Base-by-base conservation (phyloP, 306 rosid genomes). In the Inga oerstediana region DNA sequence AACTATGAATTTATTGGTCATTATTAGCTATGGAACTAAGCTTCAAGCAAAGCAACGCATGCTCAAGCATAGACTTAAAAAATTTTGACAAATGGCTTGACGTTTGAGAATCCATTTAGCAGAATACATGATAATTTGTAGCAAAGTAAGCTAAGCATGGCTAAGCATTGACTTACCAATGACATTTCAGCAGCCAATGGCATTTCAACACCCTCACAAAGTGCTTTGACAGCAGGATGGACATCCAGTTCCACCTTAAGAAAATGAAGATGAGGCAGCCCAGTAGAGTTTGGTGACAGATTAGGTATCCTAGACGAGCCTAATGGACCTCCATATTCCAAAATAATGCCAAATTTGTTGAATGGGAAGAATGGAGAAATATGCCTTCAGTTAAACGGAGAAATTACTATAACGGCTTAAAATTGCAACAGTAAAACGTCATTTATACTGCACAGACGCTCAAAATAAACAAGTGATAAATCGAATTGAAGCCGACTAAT, bases 291-390 rank as follows among this genome's bases (percentile, higher is more conserved):
- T 82, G 88, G 35, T 24, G 77, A 67, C 75, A 84, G 82, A 67
- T 85, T 71, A 35, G 89, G 82, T 77, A 89, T 82, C 85, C 82
- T 86, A 67, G 94, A 86, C 22, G 85, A 84, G 76, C 78, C 76
- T 71, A 59, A 19, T 35, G 86, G 72, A 77, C 91, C 91, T 77
- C 94, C 94, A 87, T 91, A 91, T 89, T 91, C 94, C 91, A 91
- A 81, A 84, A 91, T 84, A 71, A 82, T 78, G 86, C 81, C 71
- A 72, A 91, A 89, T 67, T 82, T 89, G 86, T 89, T 87, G 88
- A 89, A 85, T 35, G 91, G 94, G 79, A 91, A 85, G 32, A 84
- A 56, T 4, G 84, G 78, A 79, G 92, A 85, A 81, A 91, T 72
- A 74, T 78, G 72, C 91, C 94, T 91, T 87, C 81, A 87, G 79